phyloP scores from a whole-genome alignment of 2,329 filamentous ascomycete species.

The Phialemoniopsis sp. region DNA sequence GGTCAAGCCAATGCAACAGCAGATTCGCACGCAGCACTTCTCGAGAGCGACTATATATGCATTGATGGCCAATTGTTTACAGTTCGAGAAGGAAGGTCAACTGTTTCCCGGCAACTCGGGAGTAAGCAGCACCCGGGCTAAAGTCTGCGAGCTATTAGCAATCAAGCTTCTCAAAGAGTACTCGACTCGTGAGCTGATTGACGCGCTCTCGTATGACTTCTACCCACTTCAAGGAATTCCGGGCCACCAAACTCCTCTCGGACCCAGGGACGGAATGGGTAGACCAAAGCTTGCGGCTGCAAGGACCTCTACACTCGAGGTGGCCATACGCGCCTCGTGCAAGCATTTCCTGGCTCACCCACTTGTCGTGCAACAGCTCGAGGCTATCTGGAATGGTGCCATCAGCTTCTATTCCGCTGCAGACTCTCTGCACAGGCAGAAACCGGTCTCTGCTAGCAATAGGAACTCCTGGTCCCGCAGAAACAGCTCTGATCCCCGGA shows the following conservation, averaged over 20 bases:
- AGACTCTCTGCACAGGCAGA: constrained; percentile 70
- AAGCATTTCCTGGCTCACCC: constrained; percentile 92
- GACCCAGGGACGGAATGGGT: constrained; percentile 30
- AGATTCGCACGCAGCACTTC: constrained; percentile 79
- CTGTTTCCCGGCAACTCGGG: constrained; percentile 79
- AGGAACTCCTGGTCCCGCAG: constrained; percentile 11
- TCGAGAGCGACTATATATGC: constrained; percentile 84
- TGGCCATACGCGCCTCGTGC: constrained; percentile 87
- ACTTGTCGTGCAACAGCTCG: constrained; percentile 88
- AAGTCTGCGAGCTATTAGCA: constrained; percentile 86
- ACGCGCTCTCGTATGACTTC: constrained; percentile 92
- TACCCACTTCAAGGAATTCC: constrained; percentile 82
- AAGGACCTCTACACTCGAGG: constrained; percentile 84
- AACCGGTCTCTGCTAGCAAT: constrained; percentile 13
- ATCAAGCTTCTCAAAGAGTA: constrained; percentile 90
- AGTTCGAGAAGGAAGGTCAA: constrained; percentile 86
- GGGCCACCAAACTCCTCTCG: constrained; percentile 32
- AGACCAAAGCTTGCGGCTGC: constrained; percentile 56
- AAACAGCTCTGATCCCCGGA: constrained; percentile 36
- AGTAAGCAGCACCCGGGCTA: constrained; percentile 76
- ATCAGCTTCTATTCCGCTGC: constrained; percentile 91
- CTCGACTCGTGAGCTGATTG: constrained; percentile 82
- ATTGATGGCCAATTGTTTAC: constrained; percentile 87
- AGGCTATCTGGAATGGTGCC: constrained; percentile 93
- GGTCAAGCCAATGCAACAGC: constrained; percentile 90